These are phyloP conservation scores for Chionographis japonica DNA, from an alignment of 106 monocot species.

Conservation along the genomic window DNA sequence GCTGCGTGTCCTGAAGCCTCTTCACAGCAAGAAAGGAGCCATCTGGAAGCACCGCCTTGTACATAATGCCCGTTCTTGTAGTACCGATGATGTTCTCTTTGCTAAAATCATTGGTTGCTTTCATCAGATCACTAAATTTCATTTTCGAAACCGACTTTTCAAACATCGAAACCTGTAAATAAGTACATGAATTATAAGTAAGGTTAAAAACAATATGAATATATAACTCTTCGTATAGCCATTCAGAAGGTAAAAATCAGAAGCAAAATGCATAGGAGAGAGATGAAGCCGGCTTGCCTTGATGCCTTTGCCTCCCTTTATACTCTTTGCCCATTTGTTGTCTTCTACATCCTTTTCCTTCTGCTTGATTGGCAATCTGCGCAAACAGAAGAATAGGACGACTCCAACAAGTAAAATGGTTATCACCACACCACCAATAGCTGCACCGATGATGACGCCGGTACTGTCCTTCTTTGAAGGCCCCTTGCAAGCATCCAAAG, in stretches of 20 bases:
- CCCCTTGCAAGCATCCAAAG: constrained; percentile 30
- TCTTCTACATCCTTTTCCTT: constrained; percentile 42
- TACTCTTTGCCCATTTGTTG: constrained; percentile 59
- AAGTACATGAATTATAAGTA: not conserved
- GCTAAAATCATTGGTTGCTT: constrained; percentile 68
- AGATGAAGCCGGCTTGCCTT: constrained; percentile 32
- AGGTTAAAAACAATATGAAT: not conserved
- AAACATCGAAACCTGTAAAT: constrained; percentile 72
- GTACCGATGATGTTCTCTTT: constrained; percentile 62
- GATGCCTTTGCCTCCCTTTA: constrained; percentile 46
- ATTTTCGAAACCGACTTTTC: constrained; percentile 81
- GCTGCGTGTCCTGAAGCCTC: constrained; percentile 68
- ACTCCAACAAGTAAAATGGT: constrained; percentile 37
- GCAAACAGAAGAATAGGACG: constrained; percentile 45
- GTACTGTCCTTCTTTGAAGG: constrained; percentile 24
- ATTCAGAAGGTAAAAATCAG: not conserved
- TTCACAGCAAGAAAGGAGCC: constrained; percentile 63
- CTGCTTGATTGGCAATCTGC: constrained; percentile 46
- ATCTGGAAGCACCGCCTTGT: constrained; percentile 70
- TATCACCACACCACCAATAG: constrained; percentile 44
- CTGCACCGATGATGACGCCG: constrained; percentile 54
- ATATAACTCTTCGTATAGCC: not conserved
- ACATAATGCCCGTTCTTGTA: constrained; percentile 69
- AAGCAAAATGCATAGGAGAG: constrained; percentile 3
- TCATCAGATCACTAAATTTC: constrained; percentile 75